Evolutionary conservation across 345 rosid species (phyloP), one percentile per base, ranked within the genome.

Genomic region (Garcia nutans): DNA sequence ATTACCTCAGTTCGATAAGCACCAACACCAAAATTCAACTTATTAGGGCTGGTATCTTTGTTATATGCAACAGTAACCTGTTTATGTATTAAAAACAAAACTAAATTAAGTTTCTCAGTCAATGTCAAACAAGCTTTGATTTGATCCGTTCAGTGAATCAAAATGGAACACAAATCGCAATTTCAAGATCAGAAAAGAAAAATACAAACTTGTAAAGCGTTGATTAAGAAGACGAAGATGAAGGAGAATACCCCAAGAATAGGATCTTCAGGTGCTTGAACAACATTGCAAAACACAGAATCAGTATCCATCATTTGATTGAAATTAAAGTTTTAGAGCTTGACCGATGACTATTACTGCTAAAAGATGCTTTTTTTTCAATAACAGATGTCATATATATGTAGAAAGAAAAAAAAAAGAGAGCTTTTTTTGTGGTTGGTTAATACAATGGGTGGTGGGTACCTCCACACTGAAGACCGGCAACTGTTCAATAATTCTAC

Each of bases 31-130:
- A 96, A 80, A 87, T 96, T 96, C 78, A 93, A 84, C 92, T 96
- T 95, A 31, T 86, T 68, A 8, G 92, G 97, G 81, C 96, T 95
- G 4, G 89, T 90, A 59, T 95, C 99, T 81, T 95, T 93, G 90
- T 95, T 95, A 71, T 89, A 93, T 2, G 98, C 98, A 57, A 90
- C 91, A n/a, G 99, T 96, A 79, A 96, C 98, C 99, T 96, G 72
- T 13, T 65, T 8, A 17, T 54, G 16, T 19, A 15, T 47, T 12
- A 16, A 60, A 45, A 45, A 23, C n/a, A 54, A 6, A 54, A 54
- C 0, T 6, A 16, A 54, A 19, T 17, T 17, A 5, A 54, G 19
- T 45, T 42, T 26, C 6, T 60, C 33, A 60, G 26, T 28, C 37
- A 24, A 60, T 60, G 41, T 24, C 65, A 60, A 13, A 24, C 3